phyloP scores from a whole-genome alignment of 805 yeast species.

The Limtongia smithiae region DNA sequence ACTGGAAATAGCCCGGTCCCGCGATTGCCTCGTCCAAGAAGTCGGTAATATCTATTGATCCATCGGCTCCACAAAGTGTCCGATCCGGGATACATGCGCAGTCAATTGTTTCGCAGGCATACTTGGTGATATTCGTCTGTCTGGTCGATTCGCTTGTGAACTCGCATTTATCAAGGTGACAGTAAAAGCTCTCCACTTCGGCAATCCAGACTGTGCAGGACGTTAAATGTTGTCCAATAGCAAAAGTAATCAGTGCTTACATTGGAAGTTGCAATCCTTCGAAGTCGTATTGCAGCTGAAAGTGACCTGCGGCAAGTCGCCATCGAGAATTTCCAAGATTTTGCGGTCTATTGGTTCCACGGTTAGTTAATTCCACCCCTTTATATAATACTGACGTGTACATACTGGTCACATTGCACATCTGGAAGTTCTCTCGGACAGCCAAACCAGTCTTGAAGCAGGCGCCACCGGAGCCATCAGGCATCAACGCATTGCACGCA shows the following conservation, averaged over 20 bases:
- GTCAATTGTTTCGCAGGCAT: slow-evolving; percentile 70
- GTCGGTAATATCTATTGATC: slow-evolving; percentile 86
- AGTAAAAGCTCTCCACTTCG: slow-evolving; percentile 81
- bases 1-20: slow-evolving; percentile 91
- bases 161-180: slow-evolving; percentile 73
- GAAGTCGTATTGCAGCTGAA: slow-evolving; percentile 76
- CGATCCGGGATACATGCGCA: slow-evolving; percentile 90
- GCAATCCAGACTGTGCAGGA: slow-evolving; percentile 69
- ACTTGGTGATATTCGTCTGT: slow-evolving; percentile 61
- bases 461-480: slow-evolving; percentile 78
- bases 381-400: background rate
- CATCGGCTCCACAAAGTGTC: slow-evolving; percentile 90
- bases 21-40: slow-evolving; percentile 81
- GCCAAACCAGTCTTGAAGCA: slow-evolving; percentile 84
- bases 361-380: background rate
- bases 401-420: slow-evolving; percentile 83
- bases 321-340: slow-evolving; percentile 73
- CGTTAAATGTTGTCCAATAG: background rate
- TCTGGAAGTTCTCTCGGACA: slow-evolving; percentile 76
- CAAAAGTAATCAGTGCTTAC: slow-evolving; percentile 3
- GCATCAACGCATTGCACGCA: slow-evolving; percentile 83
- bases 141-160: slow-evolving; percentile 46
- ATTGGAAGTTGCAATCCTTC: slow-evolving; percentile 77
- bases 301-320: slow-evolving; percentile 85
- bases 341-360: slow-evolving; percentile 45